Base-by-base conservation (phyloP, 257 asterid genomes). In the Nicotiana obtusifolia region DNA sequence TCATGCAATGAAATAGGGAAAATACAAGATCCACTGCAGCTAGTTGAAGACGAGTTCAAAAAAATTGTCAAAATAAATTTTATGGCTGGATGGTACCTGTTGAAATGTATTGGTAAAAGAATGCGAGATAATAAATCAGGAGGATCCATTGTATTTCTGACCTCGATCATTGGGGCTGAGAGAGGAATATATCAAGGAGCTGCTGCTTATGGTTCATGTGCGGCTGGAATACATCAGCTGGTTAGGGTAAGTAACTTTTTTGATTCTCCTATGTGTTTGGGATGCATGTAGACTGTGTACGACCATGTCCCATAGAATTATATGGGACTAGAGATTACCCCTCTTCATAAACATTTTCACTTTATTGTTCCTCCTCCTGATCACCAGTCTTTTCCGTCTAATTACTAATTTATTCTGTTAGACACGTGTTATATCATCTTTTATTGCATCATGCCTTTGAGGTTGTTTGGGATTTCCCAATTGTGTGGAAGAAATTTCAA, bases 151-250 rank as follows among this genome's bases (percentile, higher is more conserved):
- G 91, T 95, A 5, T 87, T 91, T 86, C 75, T 95, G 90, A 90
- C 97, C 53, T 82, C 99, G 2, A 88, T 92, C 60, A 84, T 90
- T 17, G 98, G 99, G 37, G 92, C 92, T 49, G 99, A 95, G 84
- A 91, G 98, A 88, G 99, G 98, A 61, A 60, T 95, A 64, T 94
- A 95, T 88, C 97, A 84, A 78, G 98, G 99, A 75, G 95, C 99
- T 67, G 97, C 99, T 83, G 97, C 97, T 68, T 95, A 91, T 83
- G 99, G 99, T 82, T 90, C 98, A 3, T 94, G 97, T 89, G 84
- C 93, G 82, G 99, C 97, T 82, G 97, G 97, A 83, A 81, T 94
- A 31, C 95, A 95, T 81, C 99, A 95, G 93, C 90, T 95, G 37
- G 97, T 86, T 24, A 85, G 97, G 91, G 99, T 95, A 86, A 91